These are phyloP conservation scores for Kodamaea ohmeri DNA, from an alignment of 1,139 yeast species.

Conservation along the genomic window DNA sequence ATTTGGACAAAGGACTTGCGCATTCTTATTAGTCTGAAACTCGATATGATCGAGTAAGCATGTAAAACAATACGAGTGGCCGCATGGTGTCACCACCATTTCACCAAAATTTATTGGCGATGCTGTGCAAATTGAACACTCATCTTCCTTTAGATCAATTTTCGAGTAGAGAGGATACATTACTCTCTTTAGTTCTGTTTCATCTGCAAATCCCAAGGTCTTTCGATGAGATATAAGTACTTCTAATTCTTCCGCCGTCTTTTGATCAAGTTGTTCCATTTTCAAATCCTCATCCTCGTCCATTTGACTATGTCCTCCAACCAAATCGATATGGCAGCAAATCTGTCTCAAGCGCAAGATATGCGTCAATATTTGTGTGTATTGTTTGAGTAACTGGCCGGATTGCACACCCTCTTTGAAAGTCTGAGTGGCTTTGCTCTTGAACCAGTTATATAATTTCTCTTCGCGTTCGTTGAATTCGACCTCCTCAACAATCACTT, in stretches of 20 bases:
- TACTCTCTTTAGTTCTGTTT: constrained; percentile 28
- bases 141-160: constrained; percentile 47
- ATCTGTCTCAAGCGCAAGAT: constrained; percentile 81
- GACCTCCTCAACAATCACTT: constrained; percentile 64
- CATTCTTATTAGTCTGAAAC: constrained; percentile 35
- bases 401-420: constrained; percentile 60
- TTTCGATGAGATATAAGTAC: constrained; percentile 11
- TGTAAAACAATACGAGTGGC: constrained; percentile 72
- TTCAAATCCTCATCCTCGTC: constrained; percentile 29
- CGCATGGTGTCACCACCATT: constrained; percentile 71
- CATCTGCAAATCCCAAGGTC: constrained; percentile 30
- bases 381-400: constrained; percentile 72
- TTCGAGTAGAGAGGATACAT: constrained; percentile 27
- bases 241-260: constrained; percentile 13
- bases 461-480: constrained; percentile 66
- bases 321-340: constrained; percentile 78
- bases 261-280: constrained; percentile 14
- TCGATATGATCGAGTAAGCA: constrained; percentile 74
- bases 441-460: constrained; percentile 66
- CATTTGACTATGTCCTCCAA: constrained; percentile 45
- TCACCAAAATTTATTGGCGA: constrained; percentile 56
- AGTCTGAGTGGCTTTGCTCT: constrained; percentile 63
- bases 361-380: constrained; percentile 79
- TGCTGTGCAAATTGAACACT: constrained; percentile 82
- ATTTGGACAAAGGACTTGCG: constrained; percentile 53